Conservation (phyloP, 805 yeast species). For the Hanseniaspora meyeri region DNA sequence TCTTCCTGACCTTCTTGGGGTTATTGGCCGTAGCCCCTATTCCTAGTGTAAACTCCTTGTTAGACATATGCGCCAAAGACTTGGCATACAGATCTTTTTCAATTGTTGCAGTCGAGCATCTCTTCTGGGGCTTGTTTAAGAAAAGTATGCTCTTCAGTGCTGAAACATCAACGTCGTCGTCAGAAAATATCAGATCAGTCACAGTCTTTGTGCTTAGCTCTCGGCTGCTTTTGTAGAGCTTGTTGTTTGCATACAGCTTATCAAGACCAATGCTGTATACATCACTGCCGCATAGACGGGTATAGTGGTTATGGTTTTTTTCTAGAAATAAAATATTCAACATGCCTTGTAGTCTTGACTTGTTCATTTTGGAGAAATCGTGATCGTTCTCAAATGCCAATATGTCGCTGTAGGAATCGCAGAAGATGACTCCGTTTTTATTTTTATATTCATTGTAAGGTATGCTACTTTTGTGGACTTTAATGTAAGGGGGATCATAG, state of each 20-base stretch:
- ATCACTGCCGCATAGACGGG: neutral
- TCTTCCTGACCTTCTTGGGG: neutral
- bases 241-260: neutral
- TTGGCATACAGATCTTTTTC: neutral
- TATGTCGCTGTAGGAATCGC: conserved; percentile 2
- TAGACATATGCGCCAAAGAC: neutral
- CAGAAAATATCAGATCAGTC: neutral
- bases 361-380: neutral
- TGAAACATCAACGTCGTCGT: neutral
- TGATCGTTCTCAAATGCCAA: neutral
- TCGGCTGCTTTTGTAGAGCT: neutral
- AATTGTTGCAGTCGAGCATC: neutral
- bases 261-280: neutral
- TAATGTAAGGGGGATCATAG: neutral
- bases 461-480: neutral
- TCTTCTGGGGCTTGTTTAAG: neutral
- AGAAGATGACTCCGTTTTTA: neutral
- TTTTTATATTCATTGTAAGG: neutral
- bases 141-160: neutral
- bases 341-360: neutral
- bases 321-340: neutral
- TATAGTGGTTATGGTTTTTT: neutral
- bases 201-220: neutral
- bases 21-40: neutral
- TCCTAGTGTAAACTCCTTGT: neutral